Percentiles rank a stretch among this genome's conserved stretches.
phyloP scores from a whole-genome alignment of 148 eudicot genomes.

The Tetragonia tetragonoides region DNA sequence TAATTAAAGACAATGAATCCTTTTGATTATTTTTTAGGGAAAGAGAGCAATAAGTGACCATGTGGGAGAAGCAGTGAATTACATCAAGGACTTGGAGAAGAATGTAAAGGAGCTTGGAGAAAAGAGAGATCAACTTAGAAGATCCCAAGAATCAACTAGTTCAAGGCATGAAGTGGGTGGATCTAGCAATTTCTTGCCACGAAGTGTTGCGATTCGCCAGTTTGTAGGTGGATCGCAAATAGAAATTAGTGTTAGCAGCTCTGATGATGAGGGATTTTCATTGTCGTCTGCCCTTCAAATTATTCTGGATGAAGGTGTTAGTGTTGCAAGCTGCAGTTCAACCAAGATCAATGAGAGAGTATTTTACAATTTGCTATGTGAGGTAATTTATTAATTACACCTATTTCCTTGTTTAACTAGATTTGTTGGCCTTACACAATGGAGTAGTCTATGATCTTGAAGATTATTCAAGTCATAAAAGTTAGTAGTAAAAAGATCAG shows the following conservation, averaged over 20 bases:
- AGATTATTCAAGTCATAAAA: background rate
- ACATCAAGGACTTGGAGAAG: slow-evolving; percentile 39
- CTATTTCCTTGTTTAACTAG: background rate
- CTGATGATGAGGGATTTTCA: slow-evolving; percentile 13
- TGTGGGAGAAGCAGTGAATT: slow-evolving; percentile 33
- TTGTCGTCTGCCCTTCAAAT: slow-evolving; percentile 34
- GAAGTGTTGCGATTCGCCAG: slow-evolving; percentile 15
- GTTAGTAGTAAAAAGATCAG: too few species aligned
- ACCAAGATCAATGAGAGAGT: slow-evolving; percentile 27
- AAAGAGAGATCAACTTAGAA: slow-evolving; percentile 38
- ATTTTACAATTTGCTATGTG: slow-evolving; percentile 37
- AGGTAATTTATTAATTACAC: slow-evolving; percentile 30
- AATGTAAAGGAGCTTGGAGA: slow-evolving; percentile 28
- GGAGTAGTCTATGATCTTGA: background rate
- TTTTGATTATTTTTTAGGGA: slow-evolving; percentile 43
- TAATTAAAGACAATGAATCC: too few species aligned
- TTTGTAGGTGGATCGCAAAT: slow-evolving; percentile 32
- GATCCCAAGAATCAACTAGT: background rate
- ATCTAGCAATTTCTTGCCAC: slow-evolving; percentile 4
- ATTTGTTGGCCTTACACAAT: too few species aligned
- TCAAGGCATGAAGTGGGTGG: background rate
- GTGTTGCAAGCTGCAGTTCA: slow-evolving; percentile 33
- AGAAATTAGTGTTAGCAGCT: slow-evolving; percentile 23
- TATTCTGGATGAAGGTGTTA: slow-evolving; percentile 35
- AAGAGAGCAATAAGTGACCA: slow-evolving; percentile 48